phyloP scores from a whole-genome alignment of 495 filamentous ascomycete species.

The Aspergillus olivimuriae region DNA sequence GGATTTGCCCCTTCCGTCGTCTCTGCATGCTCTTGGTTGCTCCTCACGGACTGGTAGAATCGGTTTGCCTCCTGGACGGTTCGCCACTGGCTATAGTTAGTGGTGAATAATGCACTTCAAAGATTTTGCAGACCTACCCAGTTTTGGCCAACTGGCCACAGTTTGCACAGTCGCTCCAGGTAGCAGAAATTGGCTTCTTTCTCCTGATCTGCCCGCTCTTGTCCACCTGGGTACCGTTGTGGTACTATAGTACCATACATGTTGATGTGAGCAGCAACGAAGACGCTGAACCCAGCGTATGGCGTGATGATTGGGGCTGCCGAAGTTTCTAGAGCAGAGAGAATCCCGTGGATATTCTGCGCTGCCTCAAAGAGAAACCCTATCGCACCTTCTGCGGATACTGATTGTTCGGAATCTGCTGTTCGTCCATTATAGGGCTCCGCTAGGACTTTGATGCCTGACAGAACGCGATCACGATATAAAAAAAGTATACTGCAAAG shows the following conservation, averaged over 20 bases:
- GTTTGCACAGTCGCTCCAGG: slow-evolving; percentile 30
- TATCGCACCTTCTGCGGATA: slow-evolving; percentile 19
- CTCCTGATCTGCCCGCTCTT: slow-evolving; percentile 30
- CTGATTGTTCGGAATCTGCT: slow-evolving; percentile 9
- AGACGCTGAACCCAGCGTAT: slow-evolving; percentile 40
- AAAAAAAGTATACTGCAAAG: slow-evolving; percentile 32
- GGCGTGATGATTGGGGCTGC: slow-evolving; percentile 35
- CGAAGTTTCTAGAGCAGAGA: slow-evolving; percentile 31
- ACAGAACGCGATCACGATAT: slow-evolving; percentile 35
- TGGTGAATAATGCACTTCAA: neutral
- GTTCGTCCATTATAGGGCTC: slow-evolving; percentile 20
- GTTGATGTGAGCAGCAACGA: slow-evolving; percentile 40
- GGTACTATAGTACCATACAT: slow-evolving; percentile 41
- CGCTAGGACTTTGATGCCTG: slow-evolving; percentile 24
- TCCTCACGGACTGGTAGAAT: slow-evolving; percentile 36
- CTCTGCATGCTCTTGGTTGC: slow-evolving; percentile 16
- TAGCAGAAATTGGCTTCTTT: slow-evolving; percentile 32
- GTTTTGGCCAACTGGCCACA: slow-evolving; percentile 37
- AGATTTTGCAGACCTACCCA: slow-evolving; percentile 23
- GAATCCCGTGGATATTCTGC: slow-evolving; percentile 30
- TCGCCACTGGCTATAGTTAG: slow-evolving; percentile 31
- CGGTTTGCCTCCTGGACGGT: slow-evolving; percentile 37
- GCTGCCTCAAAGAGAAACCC: slow-evolving; percentile 33
- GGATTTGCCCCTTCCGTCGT: slow-evolving; percentile 22
- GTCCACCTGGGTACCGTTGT: slow-evolving; percentile 31